Conservation (phyloP, 2,329 filamentous ascomycete species). For the Blastomyces emzantsi region DNA sequence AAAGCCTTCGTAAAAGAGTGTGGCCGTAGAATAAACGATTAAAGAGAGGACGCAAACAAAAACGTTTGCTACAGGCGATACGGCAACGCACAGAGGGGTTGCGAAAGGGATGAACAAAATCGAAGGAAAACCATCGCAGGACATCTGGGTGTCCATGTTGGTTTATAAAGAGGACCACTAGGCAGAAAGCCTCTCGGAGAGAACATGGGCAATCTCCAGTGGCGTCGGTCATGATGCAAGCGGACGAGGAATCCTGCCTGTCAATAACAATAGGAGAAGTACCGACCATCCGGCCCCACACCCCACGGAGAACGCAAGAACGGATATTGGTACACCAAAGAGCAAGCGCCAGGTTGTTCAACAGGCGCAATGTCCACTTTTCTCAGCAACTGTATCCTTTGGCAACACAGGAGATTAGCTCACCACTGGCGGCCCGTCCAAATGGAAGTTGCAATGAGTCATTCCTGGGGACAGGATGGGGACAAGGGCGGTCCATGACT, state of each 20-base stretch:
- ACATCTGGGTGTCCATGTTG: background rate
- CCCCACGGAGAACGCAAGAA: background rate
- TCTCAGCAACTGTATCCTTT: background rate
- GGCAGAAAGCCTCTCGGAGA: background rate
- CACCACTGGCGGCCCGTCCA: background rate
- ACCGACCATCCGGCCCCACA: background rate
- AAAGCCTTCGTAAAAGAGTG: constrained; percentile 31
- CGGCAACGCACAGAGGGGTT: background rate
- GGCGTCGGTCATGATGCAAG: background rate
- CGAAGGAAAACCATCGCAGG: background rate
- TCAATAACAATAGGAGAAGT: background rate
- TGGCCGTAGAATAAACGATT: constrained; percentile 18
- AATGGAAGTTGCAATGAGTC: background rate
- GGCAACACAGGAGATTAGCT: background rate
- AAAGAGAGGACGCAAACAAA: constrained; percentile 51
- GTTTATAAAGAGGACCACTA: background rate
- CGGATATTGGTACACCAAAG: background rate
- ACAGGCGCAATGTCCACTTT: too few species aligned
- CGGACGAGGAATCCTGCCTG: too few species aligned
- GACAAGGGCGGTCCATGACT: background rate
- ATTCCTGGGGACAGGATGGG: background rate
- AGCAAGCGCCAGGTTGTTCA: too few species aligned
- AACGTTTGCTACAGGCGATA: constrained; percentile 15
- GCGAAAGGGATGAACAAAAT: constrained; percentile 3
- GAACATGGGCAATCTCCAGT: background rate